Percentiles rank a stretch among this genome's conserved stretches.
These are phyloP conservation scores for Alternaria longipes DNA, from an alignment of 2,329 filamentous ascomycete genomes.

Conservation along the genomic window DNA sequence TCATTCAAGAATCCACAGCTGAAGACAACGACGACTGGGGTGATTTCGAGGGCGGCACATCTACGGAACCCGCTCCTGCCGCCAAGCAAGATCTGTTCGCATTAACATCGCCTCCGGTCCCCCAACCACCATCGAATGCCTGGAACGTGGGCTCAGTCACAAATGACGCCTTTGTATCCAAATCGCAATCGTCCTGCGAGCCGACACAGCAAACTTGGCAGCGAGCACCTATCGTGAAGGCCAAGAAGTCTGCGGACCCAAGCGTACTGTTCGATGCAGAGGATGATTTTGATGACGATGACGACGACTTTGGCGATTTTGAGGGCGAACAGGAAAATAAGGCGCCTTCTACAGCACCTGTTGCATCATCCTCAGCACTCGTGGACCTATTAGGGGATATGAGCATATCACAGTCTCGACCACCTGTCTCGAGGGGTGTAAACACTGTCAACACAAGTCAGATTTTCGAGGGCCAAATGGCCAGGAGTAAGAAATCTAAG, in stretches of 20 bases:
- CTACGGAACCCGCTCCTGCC: conserved; percentile 21
- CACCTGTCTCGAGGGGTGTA: conserved; percentile 8
- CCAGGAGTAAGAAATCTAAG: conserved; percentile 19
- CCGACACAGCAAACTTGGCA: conserved; percentile 32
- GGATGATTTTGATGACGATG: conserved; percentile 45
- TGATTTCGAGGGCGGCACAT: conserved; percentile 50
- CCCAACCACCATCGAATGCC: conserved; percentile 21
- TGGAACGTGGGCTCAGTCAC: conserved; percentile 12
- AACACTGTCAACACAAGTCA: not conserved
- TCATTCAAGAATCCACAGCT: conserved; percentile 1
- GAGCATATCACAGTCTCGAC: conserved; percentile 31
- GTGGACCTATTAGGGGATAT: conserved; percentile 42
- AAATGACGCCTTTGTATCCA: conserved; percentile 26
- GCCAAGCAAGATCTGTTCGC: conserved; percentile 32
- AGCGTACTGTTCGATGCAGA: conserved; percentile 54
- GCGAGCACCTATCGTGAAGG: conserved; percentile 38
- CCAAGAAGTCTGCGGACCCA: conserved; percentile 47
- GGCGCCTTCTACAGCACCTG: conserved; percentile 6
- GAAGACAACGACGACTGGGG: conserved; percentile 53
- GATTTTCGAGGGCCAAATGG: not conserved
- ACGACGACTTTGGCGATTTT: conserved; percentile 52
- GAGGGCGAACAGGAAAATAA: conserved; percentile 32
- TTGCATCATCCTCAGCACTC: conserved; percentile 25
- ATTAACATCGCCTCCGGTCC: conserved; percentile 19
- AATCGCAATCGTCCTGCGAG: conserved; percentile 14